Conservation (phyloP, 306 rosid species). For the Begonia masoniana region DNA sequence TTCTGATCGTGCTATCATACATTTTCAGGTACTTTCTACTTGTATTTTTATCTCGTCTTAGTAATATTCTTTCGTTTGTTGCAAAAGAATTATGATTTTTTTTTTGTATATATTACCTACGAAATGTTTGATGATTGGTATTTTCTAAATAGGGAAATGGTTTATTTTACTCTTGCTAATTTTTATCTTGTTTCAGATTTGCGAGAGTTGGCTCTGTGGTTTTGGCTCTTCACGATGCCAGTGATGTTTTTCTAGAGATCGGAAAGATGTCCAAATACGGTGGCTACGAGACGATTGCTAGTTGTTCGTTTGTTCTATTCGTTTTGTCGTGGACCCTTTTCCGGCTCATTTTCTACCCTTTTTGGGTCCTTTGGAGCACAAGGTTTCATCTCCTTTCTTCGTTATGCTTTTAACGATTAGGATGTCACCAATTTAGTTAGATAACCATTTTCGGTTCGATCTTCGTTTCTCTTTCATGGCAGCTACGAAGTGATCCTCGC, state of each 20-base stretch:
- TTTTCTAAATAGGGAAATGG: too few relatives aligned
- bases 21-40: conserved; percentile 46
- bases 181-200: conserved; percentile 43
- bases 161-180: too few relatives aligned
- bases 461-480: conserved; percentile 18
- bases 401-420: too few relatives aligned
- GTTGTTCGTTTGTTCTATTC: conserved; percentile 71
- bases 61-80: conserved; percentile 9
- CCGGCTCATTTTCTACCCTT: conserved; percentile 80
- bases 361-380: conserved; percentile 90
- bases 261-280: conserved; percentile 96
- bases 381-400: conserved; percentile 27
- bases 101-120: too few relatives aligned
- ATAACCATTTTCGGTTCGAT: too few relatives aligned
- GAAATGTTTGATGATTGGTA: too few relatives aligned
- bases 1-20: conserved; percentile 72
- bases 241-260: conserved; percentile 79
- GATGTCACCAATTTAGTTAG: too few relatives aligned
- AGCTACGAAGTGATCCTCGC: conserved; percentile 62
- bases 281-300: conserved; percentile 66
- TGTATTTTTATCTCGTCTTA: conserved; percentile 8
- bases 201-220: conserved; percentile 80
- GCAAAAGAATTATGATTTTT: background rate
- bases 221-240: conserved; percentile 90
- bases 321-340: conserved; percentile 60